These are phyloP conservation scores for Ehretia macrophylla DNA, from an alignment of 257 asterid genomes.

Conservation along the genomic window DNA sequence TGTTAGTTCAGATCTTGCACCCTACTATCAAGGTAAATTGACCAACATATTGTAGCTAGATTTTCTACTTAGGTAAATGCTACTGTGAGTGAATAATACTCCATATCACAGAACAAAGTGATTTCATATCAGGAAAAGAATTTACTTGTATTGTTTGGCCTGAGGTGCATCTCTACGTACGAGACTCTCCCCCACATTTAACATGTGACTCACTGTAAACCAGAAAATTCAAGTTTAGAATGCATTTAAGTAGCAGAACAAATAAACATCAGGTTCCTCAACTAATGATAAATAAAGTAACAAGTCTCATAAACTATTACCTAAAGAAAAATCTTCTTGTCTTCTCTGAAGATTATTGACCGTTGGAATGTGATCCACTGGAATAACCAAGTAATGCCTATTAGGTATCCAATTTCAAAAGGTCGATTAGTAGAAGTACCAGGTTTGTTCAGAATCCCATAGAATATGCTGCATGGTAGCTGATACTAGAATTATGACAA, in stretches of 20 bases:
- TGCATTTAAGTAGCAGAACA: neutral
- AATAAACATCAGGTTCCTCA: constrained; percentile 1
- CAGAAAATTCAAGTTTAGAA: constrained; percentile 15
- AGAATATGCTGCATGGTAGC: neutral
- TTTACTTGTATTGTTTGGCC: constrained; percentile 56
- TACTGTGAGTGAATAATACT: no score
- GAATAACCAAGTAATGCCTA: constrained; percentile 93
- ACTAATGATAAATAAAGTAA: neutral
- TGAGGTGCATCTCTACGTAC: constrained; percentile 69
- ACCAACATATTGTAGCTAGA: neutral
- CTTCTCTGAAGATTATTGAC: constrained; percentile 54
- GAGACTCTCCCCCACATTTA: constrained; percentile 63
- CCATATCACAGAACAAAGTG: no score
- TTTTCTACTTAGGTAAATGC: neutral
- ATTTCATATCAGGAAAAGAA: neutral
- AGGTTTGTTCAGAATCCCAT: neutral
- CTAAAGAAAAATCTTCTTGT: constrained; percentile 56
- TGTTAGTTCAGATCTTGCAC: no score
- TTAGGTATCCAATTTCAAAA: constrained; percentile 7
- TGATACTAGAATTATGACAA: no score
- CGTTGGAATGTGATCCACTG: constrained; percentile 76
- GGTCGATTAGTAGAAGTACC: neutral
- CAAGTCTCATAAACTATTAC: constrained; percentile 23
- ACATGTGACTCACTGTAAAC: constrained; percentile 68
- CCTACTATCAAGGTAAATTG: no score